Percentiles rank a stretch among this genome's conserved stretches.
These are phyloP conservation scores for Ustilago curta DNA, from an alignment of 1,284 basidiomycete genomes.

Conservation along the genomic window DNA sequence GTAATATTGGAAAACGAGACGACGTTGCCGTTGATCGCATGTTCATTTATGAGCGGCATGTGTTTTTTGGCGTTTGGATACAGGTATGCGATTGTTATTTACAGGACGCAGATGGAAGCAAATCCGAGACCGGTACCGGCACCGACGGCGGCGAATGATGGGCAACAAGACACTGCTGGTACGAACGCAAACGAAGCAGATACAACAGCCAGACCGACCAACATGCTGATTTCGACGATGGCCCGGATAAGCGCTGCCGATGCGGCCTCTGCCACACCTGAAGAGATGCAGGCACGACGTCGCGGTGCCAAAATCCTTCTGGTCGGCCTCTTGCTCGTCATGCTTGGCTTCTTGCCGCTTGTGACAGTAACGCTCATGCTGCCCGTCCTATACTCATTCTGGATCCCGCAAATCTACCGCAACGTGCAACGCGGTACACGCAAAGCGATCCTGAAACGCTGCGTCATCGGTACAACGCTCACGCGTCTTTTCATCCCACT, in stretches of 20 bases:
- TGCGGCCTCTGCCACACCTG: conserved; percentile 3
- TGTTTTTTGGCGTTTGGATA: conserved; percentile 50
- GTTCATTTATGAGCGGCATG: conserved; percentile 42
- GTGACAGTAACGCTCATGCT: conserved; percentile 73
- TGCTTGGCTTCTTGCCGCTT: conserved; percentile 34
- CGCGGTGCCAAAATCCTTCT: conserved; percentile 15
- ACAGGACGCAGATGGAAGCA: conserved; percentile 37
- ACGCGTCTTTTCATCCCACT: conserved; percentile 79
- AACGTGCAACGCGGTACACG: conserved; percentile 79
- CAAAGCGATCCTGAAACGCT: conserved; percentile 78
- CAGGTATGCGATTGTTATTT: conserved; percentile 39
- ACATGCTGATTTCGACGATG: not conserved
- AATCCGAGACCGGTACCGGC: conserved; percentile 7
- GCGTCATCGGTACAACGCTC: conserved; percentile 81
- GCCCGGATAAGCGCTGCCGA: conserved; percentile 9
- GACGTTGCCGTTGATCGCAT: conserved; percentile 32
- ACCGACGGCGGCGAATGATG: conserved; percentile 3
- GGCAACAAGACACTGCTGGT: not conserved
- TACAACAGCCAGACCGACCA: not conserved
- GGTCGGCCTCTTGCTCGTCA: conserved; percentile 26
- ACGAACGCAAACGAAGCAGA: conserved; percentile 6
- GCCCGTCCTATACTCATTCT: conserved; percentile 79
- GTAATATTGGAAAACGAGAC: conserved; percentile 47
- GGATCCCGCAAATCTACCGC: conserved; percentile 85
- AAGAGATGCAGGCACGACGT: conserved; percentile 25